Conservation (phyloP, 805 yeast genomes). For the Barnettozyma sucrosica region DNA sequence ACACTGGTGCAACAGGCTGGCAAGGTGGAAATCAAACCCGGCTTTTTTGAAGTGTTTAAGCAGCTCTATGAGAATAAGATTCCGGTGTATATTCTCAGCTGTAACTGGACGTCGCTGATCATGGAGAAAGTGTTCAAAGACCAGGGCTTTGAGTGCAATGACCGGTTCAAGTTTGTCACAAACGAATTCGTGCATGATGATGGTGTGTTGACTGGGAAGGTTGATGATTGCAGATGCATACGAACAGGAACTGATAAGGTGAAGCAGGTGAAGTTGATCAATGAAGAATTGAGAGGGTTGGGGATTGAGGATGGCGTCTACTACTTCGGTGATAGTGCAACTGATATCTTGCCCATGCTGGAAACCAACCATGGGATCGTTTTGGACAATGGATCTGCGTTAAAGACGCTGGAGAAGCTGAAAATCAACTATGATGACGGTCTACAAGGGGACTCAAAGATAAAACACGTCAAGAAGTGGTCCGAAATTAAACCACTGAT, state of each 20-base stretch:
- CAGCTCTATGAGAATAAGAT: conserved; percentile 13
- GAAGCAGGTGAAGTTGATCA: conserved; percentile 19
- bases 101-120: conserved; percentile 54
- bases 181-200: conserved; percentile 44
- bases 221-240: conserved; percentile 25
- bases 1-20: conserved; percentile 32
- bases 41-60: conserved; percentile 52
- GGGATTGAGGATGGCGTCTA: conserved; percentile 22
- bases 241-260: conserved; percentile 54
- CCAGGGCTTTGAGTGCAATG: conserved; percentile 19
- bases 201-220: conserved; percentile 25
- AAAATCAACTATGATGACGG: conserved; percentile 19
- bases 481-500: conserved; percentile 14
- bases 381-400: conserved; percentile 36
- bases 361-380: conserved; percentile 43
- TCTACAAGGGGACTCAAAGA: conserved; percentile 11
- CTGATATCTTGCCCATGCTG: conserved; percentile 49
- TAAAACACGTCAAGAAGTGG: conserved; percentile 22
- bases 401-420: conserved; percentile 21
- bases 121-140: conserved; percentile 31
- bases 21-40: conserved; percentile 54
- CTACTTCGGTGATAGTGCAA: conserved; percentile 59
- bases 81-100: conserved; percentile 45
- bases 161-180: conserved; percentile 32
- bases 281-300: conserved; percentile 14